These are phyloP conservation scores for Lactarius deliciosus DNA, from an alignment of 768 basidiomycete species.

Conservation along the genomic window DNA sequence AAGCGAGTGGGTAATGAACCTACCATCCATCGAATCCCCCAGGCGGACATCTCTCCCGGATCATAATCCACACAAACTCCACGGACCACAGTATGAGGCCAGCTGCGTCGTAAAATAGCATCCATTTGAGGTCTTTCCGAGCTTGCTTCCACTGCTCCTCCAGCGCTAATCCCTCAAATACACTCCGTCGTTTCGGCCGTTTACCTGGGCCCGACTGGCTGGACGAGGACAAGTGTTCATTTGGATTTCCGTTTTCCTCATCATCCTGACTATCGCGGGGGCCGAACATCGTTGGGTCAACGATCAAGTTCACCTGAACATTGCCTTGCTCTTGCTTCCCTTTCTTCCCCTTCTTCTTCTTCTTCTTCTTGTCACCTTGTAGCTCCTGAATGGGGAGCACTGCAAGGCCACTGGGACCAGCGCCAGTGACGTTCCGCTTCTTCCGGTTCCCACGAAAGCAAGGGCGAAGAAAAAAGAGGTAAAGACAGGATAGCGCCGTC, in stretches of 20 bases:
- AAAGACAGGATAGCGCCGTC: conserved; percentile 51
- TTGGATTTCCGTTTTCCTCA: conserved; percentile 42
- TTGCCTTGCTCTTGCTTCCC: conserved; percentile 40
- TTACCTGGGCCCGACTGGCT: conserved; percentile 38
- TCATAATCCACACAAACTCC: conserved; percentile 57
- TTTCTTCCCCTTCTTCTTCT: conserved; percentile 41
- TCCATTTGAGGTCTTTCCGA: conserved; percentile 52
- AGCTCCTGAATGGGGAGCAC: conserved; percentile 63
- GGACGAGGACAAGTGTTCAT: conserved; percentile 35
- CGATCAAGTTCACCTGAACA: conserved; percentile 73
- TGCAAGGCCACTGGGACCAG: conserved; percentile 47
- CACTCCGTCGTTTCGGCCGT: conserved; percentile 44
- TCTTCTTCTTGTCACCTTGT: conserved; percentile 45
- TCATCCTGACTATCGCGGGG: conserved; percentile 33
- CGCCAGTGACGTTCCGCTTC: conserved; percentile 27
- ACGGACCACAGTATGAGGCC: conserved; percentile 55
- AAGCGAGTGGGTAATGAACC: conserved; percentile 30
- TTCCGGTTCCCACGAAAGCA: conserved; percentile 49
- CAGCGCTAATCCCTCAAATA: conserved; percentile 61
- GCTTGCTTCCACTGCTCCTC: conserved; percentile 64
- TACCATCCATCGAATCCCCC: conserved; percentile 65
- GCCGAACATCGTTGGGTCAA: conserved; percentile 60
- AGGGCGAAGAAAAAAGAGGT: conserved; percentile 57
- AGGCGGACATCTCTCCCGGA: conserved; percentile 62
- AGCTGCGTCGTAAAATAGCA: conserved; percentile 49